Percentiles rank a stretch among this genome's conserved stretches.
Evolutionary conservation across 1,284 basidiomycete genomes (phyloP).

Genomic region (Neotropicomus parvogracilis): DNA sequence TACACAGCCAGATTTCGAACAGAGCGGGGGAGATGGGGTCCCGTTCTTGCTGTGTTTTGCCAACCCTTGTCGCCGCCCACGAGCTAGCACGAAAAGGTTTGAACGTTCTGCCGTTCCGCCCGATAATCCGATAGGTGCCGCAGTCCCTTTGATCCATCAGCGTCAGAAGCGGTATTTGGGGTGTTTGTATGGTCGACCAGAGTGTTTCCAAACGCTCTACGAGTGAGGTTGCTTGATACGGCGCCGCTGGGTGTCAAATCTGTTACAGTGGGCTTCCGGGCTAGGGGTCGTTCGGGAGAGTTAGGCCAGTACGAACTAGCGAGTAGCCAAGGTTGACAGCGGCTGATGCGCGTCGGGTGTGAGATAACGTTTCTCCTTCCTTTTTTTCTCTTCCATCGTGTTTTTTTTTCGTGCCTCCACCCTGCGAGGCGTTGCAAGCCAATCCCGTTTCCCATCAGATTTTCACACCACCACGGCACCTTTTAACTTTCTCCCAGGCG

Average conservation of each 20-base stretch:
- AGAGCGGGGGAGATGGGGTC: constrained; percentile 13
- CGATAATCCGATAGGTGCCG: constrained; percentile 3
- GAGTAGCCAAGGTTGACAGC: background rate
- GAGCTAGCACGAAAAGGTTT: constrained; percentile 5
- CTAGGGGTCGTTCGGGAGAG: background rate
- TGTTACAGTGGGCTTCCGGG: background rate
- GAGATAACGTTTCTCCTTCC: constrained; percentile 6
- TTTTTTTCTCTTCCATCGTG: constrained; percentile 1
- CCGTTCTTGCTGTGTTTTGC: constrained; percentile 3
- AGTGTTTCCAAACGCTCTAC: no score
- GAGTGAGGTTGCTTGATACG: background rate
- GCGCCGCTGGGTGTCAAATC: constrained; percentile 20
- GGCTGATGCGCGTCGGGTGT: constrained; percentile 9
- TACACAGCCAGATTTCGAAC: constrained; percentile 6
- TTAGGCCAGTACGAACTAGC: background rate
- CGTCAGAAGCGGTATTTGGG: background rate
- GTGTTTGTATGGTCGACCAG: no score
- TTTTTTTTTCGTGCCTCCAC: constrained; percentile 6
- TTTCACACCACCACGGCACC: constrained; percentile 30
- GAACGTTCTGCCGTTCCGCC: background rate
- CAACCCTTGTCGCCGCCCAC: constrained; percentile 18
- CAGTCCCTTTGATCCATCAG: constrained; percentile 1
- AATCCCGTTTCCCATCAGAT: constrained; percentile 17
- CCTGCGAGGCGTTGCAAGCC: constrained; percentile 9
- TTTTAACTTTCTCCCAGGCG: constrained; percentile 26